Percentiles rank a stretch among this genome's conserved stretches.
Evolutionary conservation across 352 stramenopile species (phyloP).

Genomic region (Achlya hypogyna): DNA sequence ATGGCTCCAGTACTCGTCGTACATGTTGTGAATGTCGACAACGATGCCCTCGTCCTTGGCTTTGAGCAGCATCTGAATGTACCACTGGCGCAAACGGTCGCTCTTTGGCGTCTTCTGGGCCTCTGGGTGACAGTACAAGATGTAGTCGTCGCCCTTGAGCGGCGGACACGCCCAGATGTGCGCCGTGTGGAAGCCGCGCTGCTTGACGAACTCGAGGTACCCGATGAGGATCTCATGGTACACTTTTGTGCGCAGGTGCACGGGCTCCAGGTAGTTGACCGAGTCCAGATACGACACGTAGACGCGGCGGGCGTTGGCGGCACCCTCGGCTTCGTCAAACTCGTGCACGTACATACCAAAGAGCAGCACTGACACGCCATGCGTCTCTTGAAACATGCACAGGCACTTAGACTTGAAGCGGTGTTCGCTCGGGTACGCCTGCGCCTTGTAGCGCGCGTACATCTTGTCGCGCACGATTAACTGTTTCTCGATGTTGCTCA

Average conservation of each 20-base stretch:
- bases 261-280: slow-evolving; percentile 98
- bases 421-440: slow-evolving; percentile 83
- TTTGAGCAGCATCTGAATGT: slow-evolving; percentile 84
- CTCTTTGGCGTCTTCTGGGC: slow-evolving; percentile 98
- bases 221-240: slow-evolving; percentile 99
- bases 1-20: slow-evolving; percentile 91
- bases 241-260: slow-evolving; percentile 95
- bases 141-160: slow-evolving; percentile 99
- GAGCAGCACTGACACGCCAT: slow-evolving; percentile 98
- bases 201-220: slow-evolving; percentile 97
- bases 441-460: slow-evolving; percentile 91
- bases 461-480: slow-evolving; percentile 93
- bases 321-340: slow-evolving; percentile 95
- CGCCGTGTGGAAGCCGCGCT: slow-evolving; percentile 94
- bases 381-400: slow-evolving; percentile 99
- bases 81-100: slow-evolving; percentile 95
- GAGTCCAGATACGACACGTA: slow-evolving; percentile 99
- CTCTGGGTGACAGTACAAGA: slow-evolving; percentile 98
- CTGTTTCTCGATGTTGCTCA: slow-evolving; percentile 94
- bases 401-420: slow-evolving; percentile 97
- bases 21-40: slow-evolving; percentile 93
- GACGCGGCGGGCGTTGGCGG: slow-evolving; percentile 91
- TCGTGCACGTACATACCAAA: slow-evolving; percentile 99
- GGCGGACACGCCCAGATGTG: slow-evolving; percentile 99
- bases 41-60: slow-evolving; percentile 87